Percentiles rank a stretch among this genome's conserved stretches.
These are phyloP conservation scores for Lithospermum erythrorhizon DNA, from an alignment of 257 asterid species.

Conservation along the genomic window DNA sequence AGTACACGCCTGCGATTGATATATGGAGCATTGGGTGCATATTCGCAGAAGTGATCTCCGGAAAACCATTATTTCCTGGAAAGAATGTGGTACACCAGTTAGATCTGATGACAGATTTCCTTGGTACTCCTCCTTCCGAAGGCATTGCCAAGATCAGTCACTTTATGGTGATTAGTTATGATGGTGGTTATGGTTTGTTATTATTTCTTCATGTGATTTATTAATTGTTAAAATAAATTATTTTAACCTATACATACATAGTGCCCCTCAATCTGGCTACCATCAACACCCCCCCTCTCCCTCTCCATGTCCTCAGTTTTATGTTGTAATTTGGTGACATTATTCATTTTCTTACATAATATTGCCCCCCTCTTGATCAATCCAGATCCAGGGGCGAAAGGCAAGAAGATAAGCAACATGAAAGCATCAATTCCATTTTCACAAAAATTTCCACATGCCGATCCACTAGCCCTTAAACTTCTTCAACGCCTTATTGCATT, in stretches of 20 bases:
- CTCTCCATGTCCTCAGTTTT: no score
- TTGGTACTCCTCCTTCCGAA: background rate
- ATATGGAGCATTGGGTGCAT: slow-evolving; percentile 19
- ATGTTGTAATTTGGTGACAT: no score
- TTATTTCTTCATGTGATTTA: no score
- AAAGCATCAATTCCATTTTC: slow-evolving; percentile 8
- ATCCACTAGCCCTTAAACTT: slow-evolving; percentile 5
- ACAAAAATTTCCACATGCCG: slow-evolving; percentile 6
- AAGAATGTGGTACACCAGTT: background rate
- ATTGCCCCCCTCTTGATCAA: no score
- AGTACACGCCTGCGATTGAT: slow-evolving; percentile 18
- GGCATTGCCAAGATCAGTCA: background rate
- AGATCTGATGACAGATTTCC: slow-evolving; percentile 3
- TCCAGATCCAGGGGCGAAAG: slow-evolving; percentile 3
- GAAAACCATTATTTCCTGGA: slow-evolving; percentile 6
- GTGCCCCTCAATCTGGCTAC: no score
- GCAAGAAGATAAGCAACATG: slow-evolving; percentile 11
- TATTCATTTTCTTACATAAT: no score
- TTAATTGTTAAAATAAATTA: no score
- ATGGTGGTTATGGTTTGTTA: no score
- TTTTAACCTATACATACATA: no score
- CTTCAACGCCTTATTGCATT: slow-evolving; percentile 6
- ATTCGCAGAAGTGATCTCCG: slow-evolving; percentile 10
- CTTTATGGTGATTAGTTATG: no score
- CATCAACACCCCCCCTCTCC: no score